Evolutionary conservation across 176 grass and related monocot species (phyloP).

Genomic region (Oryza meyeriana): DNA sequence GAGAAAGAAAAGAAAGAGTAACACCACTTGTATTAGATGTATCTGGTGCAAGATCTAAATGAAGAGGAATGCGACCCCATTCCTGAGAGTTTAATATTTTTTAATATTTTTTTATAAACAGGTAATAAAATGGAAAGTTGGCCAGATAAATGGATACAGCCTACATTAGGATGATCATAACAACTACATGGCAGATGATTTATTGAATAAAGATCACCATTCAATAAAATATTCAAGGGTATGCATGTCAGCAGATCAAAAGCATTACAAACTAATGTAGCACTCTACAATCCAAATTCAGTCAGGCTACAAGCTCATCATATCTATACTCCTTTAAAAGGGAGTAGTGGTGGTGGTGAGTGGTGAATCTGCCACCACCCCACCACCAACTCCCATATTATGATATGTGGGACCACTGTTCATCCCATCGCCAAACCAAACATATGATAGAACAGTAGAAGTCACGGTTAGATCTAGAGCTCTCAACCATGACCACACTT

Average conservation of each 20-base stretch:
- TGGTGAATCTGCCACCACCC: too few relatives aligned
- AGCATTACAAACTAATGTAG: neutral
- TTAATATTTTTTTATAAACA: neutral
- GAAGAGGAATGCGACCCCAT: neutral
- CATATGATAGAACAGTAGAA: too few relatives aligned
- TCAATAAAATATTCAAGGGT: neutral
- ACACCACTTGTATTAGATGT: neutral
- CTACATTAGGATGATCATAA: slow-evolving; percentile 1
- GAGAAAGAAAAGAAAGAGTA: neutral
- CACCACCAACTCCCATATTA: too few relatives aligned
- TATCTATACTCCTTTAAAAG: too few relatives aligned
- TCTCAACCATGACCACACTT: too few relatives aligned
- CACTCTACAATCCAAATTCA: neutral
- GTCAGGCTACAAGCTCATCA: neutral
- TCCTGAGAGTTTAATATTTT: neutral
- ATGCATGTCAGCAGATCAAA: slow-evolving; percentile 12
- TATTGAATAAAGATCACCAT: neutral
- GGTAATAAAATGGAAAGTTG: neutral
- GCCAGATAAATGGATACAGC: neutral
- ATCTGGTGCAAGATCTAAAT: neutral
- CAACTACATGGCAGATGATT: neutral
- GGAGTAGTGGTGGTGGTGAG: too few relatives aligned
- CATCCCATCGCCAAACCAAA: too few relatives aligned
- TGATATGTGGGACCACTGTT: too few relatives aligned
- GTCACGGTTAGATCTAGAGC: too few relatives aligned